Conservation (phyloP, 2,329 filamentous ascomycete genomes). For the Colletotrichum sp. region DNA sequence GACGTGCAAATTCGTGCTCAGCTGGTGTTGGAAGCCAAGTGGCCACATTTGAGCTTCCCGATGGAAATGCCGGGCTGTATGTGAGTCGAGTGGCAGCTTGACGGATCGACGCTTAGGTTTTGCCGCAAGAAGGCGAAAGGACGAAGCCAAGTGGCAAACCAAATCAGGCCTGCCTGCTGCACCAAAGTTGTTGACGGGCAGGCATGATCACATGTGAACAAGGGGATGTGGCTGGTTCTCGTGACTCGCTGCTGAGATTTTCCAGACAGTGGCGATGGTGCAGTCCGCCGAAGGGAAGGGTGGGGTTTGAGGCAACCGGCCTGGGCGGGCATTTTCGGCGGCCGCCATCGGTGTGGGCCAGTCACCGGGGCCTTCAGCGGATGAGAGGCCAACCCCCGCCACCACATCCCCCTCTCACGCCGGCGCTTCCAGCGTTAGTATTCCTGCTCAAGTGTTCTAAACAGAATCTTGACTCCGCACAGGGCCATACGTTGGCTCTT, state of each 20-base stretch:
- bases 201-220: neutral
- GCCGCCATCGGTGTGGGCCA: neutral
- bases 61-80: neutral
- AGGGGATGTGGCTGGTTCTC: neutral
- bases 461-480: too few relatives aligned
- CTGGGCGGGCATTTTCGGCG: neutral
- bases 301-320: neutral
- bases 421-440: neutral
- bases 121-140: neutral
- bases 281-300: neutral
- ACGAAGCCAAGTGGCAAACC: neutral
- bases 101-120: neutral
- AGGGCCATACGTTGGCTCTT: too few relatives aligned
- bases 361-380: neutral
- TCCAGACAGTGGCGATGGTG: neutral
- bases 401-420: too few relatives aligned
- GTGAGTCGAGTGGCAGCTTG: neutral
- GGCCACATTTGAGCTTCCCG: neutral
- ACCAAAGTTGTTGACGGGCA: neutral
- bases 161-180: neutral
- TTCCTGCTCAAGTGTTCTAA: neutral
- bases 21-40: neutral
- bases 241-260: neutral
- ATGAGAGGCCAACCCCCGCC: neutral
- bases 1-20: neutral